These are phyloP conservation scores for Macrocybe gigantea DNA, from an alignment of 768 basidiomycete genomes.

Conservation along the genomic window DNA sequence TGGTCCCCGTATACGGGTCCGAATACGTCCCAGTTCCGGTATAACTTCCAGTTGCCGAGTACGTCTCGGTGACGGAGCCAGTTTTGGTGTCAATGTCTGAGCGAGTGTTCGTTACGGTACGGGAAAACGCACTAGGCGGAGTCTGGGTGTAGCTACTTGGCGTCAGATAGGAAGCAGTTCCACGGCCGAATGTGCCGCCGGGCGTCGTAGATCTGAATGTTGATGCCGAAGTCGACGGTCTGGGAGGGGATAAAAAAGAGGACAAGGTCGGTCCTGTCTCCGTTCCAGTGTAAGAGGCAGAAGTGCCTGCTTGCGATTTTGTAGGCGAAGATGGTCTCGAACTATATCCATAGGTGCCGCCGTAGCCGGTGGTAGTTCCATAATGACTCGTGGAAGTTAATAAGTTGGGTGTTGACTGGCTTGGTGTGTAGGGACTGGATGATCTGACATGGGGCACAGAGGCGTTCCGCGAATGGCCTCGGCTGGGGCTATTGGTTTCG, in stretches of 20 bases:
- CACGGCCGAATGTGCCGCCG: conserved; percentile 12
- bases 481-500: conserved; percentile 38
- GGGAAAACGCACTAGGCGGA: conserved; percentile 30
- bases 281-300: conserved; percentile 29
- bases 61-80: conserved; percentile 17
- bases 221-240: conserved; percentile 27
- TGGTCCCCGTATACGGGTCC: conserved; percentile 24
- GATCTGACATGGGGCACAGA: conserved; percentile 43
- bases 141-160: conserved; percentile 32
- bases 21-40: conserved; percentile 30
- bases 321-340: conserved; percentile 43
- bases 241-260: conserved; percentile 44
- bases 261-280: conserved; percentile 27
- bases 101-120: conserved; percentile 17
- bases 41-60: conserved; percentile 35
- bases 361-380: conserved; percentile 24
- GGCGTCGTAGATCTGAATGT: conserved; percentile 23
- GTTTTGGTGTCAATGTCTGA: conserved; percentile 21
- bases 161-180: conserved; percentile 28
- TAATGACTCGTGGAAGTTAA: conserved; percentile 24
- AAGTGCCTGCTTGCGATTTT: conserved; percentile 30
- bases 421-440: conserved; percentile 27
- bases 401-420: conserved; percentile 18
- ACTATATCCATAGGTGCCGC: conserved; percentile 27
- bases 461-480: conserved; percentile 45